These are phyloP conservation scores for Dentipellis fragilis DNA, from an alignment of 768 basidiomycete species.

Conservation along the genomic window DNA sequence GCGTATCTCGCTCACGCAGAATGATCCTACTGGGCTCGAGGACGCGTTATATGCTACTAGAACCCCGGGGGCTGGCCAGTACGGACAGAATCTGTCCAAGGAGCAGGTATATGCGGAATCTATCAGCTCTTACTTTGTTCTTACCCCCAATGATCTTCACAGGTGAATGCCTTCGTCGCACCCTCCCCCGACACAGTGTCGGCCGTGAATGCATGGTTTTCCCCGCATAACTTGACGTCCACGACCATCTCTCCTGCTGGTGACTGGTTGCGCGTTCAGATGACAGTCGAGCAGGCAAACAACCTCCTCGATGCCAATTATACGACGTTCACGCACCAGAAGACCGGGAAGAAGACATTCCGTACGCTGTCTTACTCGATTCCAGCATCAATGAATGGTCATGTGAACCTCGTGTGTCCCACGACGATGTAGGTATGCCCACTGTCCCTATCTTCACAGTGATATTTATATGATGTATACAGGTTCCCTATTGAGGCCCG, in stretches of 20 bases:
- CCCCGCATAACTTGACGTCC: conserved; percentile 16
- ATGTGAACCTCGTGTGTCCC: conserved; percentile 21
- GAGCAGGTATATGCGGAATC: neutral
- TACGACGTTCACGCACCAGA: conserved; percentile 17
- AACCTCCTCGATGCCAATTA: conserved; percentile 22
- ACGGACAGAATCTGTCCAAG: conserved; percentile 3
- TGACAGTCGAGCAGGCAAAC: conserved; percentile 21
- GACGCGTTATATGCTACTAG: neutral
- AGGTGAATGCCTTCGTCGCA: conserved; percentile 6
- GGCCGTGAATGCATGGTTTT: conserved; percentile 20
- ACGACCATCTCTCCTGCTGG: conserved; percentile 18
- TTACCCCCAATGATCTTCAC: too few species aligned
- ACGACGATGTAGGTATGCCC: conserved; percentile 16
- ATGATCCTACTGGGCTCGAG: neutral
- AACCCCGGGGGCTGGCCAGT: neutral
- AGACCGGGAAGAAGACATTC: conserved; percentile 14
- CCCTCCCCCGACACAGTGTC: conserved; percentile 16
- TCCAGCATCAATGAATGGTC: conserved; percentile 17
- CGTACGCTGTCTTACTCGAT: conserved; percentile 24
- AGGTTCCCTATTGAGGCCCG: neutral
- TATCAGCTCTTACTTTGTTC: neutral
- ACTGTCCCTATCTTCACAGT: neutral
- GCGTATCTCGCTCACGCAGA: conserved; percentile 1
- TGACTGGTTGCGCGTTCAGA: conserved; percentile 19
- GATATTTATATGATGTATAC: neutral